Evolutionary conservation across 805 yeast genomes (phyloP).

Genomic region (Lipomyces yamadae): DNA sequence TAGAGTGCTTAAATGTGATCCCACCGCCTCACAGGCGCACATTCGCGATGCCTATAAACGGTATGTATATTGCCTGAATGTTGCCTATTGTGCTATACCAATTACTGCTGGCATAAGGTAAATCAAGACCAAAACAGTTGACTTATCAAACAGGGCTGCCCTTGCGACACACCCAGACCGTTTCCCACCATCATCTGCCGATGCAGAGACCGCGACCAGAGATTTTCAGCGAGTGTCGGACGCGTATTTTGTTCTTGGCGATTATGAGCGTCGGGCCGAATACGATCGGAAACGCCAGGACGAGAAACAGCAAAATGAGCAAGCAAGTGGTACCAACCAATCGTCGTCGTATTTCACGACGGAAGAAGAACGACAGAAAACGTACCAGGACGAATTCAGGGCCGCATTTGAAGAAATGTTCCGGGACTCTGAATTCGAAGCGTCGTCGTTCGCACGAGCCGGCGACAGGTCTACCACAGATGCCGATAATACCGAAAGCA

Average conservation of each 20-base stretch:
- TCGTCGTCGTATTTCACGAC: slow-evolving; percentile 7
- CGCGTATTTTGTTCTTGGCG: slow-evolving; percentile 39
- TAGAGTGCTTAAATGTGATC: slow-evolving; percentile 18
- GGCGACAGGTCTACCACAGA: background rate
- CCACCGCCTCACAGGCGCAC: slow-evolving; percentile 30
- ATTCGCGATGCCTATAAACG: slow-evolving; percentile 36
- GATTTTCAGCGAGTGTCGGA: slow-evolving; percentile 38
- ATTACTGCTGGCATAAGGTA: too few relatives aligned
- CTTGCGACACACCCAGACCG: slow-evolving; percentile 39
- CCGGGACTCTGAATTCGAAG: slow-evolving; percentile 30
- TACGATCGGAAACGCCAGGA: slow-evolving; percentile 34
- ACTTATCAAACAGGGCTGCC: slow-evolving; percentile 33
- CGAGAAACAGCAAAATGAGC: too few relatives aligned
- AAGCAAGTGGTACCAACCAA: too few relatives aligned
- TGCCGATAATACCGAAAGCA: background rate
- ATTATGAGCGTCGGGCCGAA: slow-evolving; percentile 27
- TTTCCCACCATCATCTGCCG: slow-evolving; percentile 26
- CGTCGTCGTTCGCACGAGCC: background rate
- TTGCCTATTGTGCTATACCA: background rate
- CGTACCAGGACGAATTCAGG: slow-evolving; percentile 35
- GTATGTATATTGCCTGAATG: slow-evolving; percentile 14
- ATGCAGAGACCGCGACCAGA: slow-evolving; percentile 32
- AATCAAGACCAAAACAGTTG: background rate
- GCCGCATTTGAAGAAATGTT: slow-evolving; percentile 39
- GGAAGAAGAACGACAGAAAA: slow-evolving; percentile 28